Percentiles rank a stretch among this genome's conserved stretches.
Conservation (phyloP, 768 basidiomycete genomes). For the Gelatoporia subvermispora region DNA sequence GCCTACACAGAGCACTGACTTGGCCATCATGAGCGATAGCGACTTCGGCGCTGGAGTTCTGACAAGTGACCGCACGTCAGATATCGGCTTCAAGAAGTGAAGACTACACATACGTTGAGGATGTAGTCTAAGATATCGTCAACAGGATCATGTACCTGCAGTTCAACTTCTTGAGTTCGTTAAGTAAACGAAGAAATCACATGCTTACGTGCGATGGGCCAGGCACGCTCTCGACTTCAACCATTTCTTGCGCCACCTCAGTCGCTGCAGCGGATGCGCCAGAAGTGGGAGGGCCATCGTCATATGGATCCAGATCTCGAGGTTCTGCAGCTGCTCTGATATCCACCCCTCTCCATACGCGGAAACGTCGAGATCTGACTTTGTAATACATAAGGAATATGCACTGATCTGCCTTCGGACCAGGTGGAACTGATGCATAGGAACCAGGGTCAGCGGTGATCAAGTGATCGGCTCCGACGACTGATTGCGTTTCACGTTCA, state of each 20-base stretch:
- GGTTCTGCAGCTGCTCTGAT: conserved; percentile 2
- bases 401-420: conserved; percentile 1
- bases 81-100: background rate
- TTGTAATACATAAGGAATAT: conserved; percentile 9
- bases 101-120: background rate
- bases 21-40: conserved; percentile 11
- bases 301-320: background rate
- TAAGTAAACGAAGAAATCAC: background rate
- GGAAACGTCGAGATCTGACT: conserved; percentile 1
- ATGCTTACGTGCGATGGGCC: background rate
- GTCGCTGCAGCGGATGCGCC: background rate
- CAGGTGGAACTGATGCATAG: background rate
- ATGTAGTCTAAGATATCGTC: conserved; percentile 1
- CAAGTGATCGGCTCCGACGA: too few species aligned
- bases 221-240: background rate
- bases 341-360: too few species aligned
- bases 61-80: background rate
- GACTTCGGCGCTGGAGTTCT: conserved; percentile 8
- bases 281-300: background rate
- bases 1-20: conserved; percentile 6
- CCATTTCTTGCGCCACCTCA: background rate
- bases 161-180: background rate
- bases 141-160: background rate
- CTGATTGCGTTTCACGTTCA: too few species aligned
- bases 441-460: too few species aligned